Conservation (phyloP, 257 asterid species). For the Solanum gracilifrons region DNA sequence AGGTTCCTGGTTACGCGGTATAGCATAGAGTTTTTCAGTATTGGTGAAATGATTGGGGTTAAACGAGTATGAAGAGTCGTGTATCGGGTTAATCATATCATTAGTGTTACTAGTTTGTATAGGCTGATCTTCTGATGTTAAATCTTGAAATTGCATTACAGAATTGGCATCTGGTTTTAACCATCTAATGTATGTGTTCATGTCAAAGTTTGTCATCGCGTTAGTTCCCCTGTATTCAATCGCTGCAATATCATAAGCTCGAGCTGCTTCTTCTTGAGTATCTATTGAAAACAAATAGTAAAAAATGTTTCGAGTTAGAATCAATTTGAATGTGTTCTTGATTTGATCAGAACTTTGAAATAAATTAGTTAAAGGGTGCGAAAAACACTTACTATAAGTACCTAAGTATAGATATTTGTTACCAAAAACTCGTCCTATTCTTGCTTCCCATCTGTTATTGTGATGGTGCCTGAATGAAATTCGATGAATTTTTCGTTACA, state of each 20-base stretch:
- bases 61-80: constrained; percentile 12
- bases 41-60: constrained; percentile 10
- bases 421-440: constrained; percentile 76
- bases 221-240: constrained; percentile 42
- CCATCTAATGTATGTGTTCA: constrained; percentile 36
- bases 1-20: constrained; percentile 35
- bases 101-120: neutral
- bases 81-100: constrained; percentile 3
- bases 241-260: constrained; percentile 43
- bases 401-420: constrained; percentile 84
- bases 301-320: neutral
- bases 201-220: constrained; percentile 40
- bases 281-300: constrained; percentile 1
- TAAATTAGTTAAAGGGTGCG: neutral
- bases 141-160: neutral
- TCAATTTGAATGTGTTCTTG: neutral
- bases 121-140: constrained; percentile 1
- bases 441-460: constrained; percentile 92
- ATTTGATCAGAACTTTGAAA: neutral
- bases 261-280: constrained; percentile 54
- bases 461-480: constrained; percentile 61
- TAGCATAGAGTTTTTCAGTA: constrained; percentile 9
- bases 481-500: too few relatives aligned
- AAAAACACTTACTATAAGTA: constrained; percentile 38
- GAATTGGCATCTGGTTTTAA: constrained; percentile 29